Evolutionary conservation across 352 stramenopile species (phyloP), one percentile per base, ranked within the genome.

Genomic region (Pythium volutum): DNA sequence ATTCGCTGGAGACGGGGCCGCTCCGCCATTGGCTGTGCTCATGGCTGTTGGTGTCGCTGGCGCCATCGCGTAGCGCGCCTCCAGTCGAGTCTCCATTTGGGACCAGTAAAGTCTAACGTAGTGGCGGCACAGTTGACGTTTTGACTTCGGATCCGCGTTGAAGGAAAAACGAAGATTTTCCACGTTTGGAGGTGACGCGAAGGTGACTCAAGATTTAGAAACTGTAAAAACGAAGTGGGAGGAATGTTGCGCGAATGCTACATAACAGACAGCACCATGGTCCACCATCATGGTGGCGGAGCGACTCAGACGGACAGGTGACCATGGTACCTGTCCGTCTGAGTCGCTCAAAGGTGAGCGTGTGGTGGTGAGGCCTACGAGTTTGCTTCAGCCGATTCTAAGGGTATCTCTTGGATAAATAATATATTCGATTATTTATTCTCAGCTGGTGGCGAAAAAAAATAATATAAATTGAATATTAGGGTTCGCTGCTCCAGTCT

Each of bases 111-210:
- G n/a, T n/a, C n/a, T n/a, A n/a, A n/a, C n/a, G n/a, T 38, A 45
- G 12, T 23, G 39, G 12, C 39, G 39, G 12, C 46, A 29, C 46
- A 7, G 34, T 23, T n/a, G n/a, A n/a, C n/a, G n/a, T 38, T 52
- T n/a, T 45, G 8, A 7, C 39, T 14, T 38, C 22, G 22, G 42
- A 29, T 49, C 22, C 11, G 1, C 47, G 22, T 38, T 59, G 39
- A 39, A 59, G 51, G 53, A 31, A 56, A 56, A 56, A 38, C 9
- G 22, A 52, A 52, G 39, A 45, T 18, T 18, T n/a, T 8, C 4
- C 45, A 34, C 22, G 26, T 31, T 6, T n/a, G 45, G 27, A 52
- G 45, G 45, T 52, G 8, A 9, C 18, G 18, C 16, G 42, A 48
- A 48, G 42, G 42, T 48, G 7, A 6, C 42, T 48, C 6, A 18